Base-by-base conservation (phyloP, 2,329 filamentous ascomycete species). In the Trichoderma semiorbis region DNA sequence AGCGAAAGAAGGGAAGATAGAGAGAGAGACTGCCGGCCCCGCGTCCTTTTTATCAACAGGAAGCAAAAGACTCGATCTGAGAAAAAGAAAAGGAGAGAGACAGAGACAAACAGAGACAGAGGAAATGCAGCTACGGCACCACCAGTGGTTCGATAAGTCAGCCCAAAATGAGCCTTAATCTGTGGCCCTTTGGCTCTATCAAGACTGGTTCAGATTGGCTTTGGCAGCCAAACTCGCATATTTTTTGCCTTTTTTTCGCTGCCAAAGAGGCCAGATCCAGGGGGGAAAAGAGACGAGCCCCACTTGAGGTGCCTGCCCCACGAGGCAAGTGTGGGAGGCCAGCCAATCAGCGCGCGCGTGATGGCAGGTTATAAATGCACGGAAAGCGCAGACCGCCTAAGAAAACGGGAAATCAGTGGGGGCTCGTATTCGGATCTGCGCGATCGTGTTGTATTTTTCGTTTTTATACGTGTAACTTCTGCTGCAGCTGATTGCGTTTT, bases 101-200 rank as follows among this genome's bases (percentile, higher is more conserved):
- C 53, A 39, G 34, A 43, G 39, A 43, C 16, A 43, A n/a, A 43
- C 5, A 60, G 26, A 58, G 30, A 24, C n/a, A 47, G 43, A 39
- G 28, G 24, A 50, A 47, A 21, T n/a, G 18, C 11, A 65, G 14
- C 47, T 21, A 63, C 57, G 67, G 57, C 58, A 61, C 67, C 57
- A 62, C 67, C 57, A 69, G 66, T 69, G 67, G 67, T 69, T 62
- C 67, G 67, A 69, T 69, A 69, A 69, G 67, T 69, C 67, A 69
- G 67, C 67, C 67, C 67, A 69, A 69, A 32, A 62, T 34, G 57
- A 62, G 57, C 67, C 60, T 57, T 69, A 62, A 69, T 62, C 57
- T 62, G 67, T 62, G 36, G 18, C 39, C 28, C 39, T 60, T 47
- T 61, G 39, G 34, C 36, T 28, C 57, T 50, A 69, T 69, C 66